Base-by-base conservation (phyloP, 495 filamentous ascomycete species). In the Penicillium canariense region DNA sequence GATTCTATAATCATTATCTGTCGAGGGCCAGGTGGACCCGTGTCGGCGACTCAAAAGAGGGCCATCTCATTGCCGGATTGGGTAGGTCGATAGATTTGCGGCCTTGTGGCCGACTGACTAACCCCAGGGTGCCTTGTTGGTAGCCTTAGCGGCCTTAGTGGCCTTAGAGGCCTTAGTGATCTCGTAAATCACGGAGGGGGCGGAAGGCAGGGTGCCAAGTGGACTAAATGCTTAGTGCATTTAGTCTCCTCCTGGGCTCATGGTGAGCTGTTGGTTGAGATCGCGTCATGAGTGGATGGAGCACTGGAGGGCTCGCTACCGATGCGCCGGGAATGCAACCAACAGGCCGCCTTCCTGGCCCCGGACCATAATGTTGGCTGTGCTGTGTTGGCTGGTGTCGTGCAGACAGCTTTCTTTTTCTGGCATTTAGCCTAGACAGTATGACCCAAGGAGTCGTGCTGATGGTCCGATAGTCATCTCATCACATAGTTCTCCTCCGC, bases 281-380 rank as follows among this genome's bases (percentile, higher is more conserved):
- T 32, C 25, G 20, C 28, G 30, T n/a, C 14, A 17, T 48, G 46
- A 48, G 17, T 45, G 48, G 50, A 28, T 51, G 18, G 32, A 30
- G n/a, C 8, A 22, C 25, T 17, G 35, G 43, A 31, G 15, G 40
- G 23, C 35, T 58, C 55, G 55, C 50, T 58, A 58, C 55, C 50
- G 44, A 48, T 48, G 28, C 27, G n/a, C 17, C 17, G 55, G 49
- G 32, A 12, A 48, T 48, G 18, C 17, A 25, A 9, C 14, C 43
- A 20, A 23, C 23, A 31, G 43, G 43, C 8, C 17, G 20, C 11
- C n/a, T 46, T 46, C 26, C 4, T 20, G 18, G 9, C 25, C 4
- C 2, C 17, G 30, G 25, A 31, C 25, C 28, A 18, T 23, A 20
- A 46, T 31, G 27, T 28, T 46, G 25, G 43, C 25, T 27, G 43